Percentiles rank a stretch among this genome's conserved stretches.
Conservation (phyloP, 2,329 filamentous ascomycete species). For the Arachnomyces sp. region DNA sequence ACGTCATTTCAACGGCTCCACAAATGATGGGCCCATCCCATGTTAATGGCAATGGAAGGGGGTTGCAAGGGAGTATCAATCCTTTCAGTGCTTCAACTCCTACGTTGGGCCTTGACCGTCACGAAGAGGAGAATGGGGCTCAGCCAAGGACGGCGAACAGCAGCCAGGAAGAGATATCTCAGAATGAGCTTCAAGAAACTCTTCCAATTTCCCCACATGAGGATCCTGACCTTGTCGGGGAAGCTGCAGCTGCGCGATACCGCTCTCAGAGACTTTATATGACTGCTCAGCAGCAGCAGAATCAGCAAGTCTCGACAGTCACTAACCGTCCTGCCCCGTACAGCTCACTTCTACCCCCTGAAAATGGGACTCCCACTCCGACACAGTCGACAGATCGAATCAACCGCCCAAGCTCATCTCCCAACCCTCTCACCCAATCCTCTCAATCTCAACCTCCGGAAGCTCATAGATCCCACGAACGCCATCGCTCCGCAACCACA, state of each 20-base stretch:
- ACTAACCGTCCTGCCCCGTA: too few relatives aligned
- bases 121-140: constrained; percentile 1
- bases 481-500: background rate
- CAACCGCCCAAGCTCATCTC: too few relatives aligned
- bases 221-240: constrained; percentile 60
- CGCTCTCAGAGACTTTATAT: constrained; percentile 47
- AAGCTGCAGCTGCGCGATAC: constrained; percentile 52
- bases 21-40: too few relatives aligned
- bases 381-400: too few relatives aligned
- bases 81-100: background rate
- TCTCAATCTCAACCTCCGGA: too few relatives aligned
- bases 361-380: too few relatives aligned
- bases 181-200: constrained; percentile 8
- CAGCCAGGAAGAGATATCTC: background rate
- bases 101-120: constrained; percentile 6
- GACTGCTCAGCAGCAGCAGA: constrained; percentile 39
- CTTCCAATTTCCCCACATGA: constrained; percentile 47
- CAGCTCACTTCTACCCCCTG: too few relatives aligned
- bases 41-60: too few relatives aligned
- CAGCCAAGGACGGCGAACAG: constrained; percentile 2
- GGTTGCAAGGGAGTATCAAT: background rate
- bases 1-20: constrained; percentile 2
- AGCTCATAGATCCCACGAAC: background rate
- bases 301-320: constrained; percentile 19
- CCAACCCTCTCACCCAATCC: too few relatives aligned